These are phyloP conservation scores for Penicillium sp. DNA, from an alignment of 2,329 filamentous ascomycete species.

Conservation along the genomic window DNA sequence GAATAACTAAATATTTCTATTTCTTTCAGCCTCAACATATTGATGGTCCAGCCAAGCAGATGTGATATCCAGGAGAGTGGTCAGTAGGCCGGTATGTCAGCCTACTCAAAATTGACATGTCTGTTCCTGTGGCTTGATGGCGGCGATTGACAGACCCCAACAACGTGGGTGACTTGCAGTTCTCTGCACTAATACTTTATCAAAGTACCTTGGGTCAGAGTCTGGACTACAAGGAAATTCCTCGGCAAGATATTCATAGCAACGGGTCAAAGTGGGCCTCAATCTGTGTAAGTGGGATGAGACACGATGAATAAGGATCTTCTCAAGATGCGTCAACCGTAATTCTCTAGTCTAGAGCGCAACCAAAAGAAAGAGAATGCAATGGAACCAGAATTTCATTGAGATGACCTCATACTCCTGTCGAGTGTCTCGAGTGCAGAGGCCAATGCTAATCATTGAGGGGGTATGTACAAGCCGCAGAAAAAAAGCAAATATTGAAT, in stretches of 20 bases:
- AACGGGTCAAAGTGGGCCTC: not conserved
- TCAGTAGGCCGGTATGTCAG: not conserved
- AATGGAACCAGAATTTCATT: not conserved
- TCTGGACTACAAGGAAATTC: not conserved
- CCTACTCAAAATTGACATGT: not conserved
- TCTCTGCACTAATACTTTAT: slow-evolving; percentile 5
- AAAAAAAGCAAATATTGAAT: slow-evolving; percentile 17
- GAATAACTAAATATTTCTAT: not conserved
- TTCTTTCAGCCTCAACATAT: not conserved
- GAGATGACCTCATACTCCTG: slow-evolving; percentile 15
- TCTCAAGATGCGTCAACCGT: not conserved
- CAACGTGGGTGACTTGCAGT: slow-evolving; percentile 17
- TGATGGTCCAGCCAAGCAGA: too few relatives aligned
- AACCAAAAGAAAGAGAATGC: not conserved
- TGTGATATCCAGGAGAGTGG: not conserved
- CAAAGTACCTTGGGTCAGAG: not conserved
- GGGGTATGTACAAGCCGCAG: slow-evolving; percentile 9
- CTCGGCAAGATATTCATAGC: not conserved
- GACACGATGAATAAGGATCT: not conserved
- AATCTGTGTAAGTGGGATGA: not conserved
- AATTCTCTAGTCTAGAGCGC: not conserved
- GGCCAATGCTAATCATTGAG: slow-evolving; percentile 5
- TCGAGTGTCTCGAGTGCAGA: slow-evolving; percentile 1
- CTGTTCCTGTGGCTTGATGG: slow-evolving; percentile 17
- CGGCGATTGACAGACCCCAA: slow-evolving; percentile 8